phyloP scores from a whole-genome alignment of 768 basidiomycete genomes.

The Hygrocybe punicea region DNA sequence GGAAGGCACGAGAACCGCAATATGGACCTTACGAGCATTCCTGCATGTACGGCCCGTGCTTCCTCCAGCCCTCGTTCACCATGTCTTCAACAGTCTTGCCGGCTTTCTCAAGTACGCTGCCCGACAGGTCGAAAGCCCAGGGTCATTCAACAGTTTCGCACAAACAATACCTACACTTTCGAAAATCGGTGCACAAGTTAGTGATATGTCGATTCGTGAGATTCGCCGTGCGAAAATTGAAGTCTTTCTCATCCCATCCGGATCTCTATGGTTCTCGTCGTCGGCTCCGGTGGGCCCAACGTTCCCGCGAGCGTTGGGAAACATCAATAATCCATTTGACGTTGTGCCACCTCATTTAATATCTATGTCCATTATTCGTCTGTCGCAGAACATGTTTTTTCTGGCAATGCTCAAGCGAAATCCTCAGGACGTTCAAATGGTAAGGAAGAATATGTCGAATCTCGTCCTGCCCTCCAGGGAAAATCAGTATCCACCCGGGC shows the following conservation, averaged over 20 bases:
- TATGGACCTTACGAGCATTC: slow-evolving; percentile 52
- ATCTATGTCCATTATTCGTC: slow-evolving; percentile 59
- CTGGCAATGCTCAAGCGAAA: slow-evolving; percentile 60
- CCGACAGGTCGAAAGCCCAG: slow-evolving; percentile 40
- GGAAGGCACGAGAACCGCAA: slow-evolving; percentile 45
- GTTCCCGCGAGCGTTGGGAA: slow-evolving; percentile 52
- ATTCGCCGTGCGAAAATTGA: slow-evolving; percentile 73
- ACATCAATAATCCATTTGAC: slow-evolving; percentile 37
- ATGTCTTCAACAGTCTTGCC: slow-evolving; percentile 65
- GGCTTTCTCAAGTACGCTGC: slow-evolving; percentile 60
- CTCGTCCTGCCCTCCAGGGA: slow-evolving; percentile 54
- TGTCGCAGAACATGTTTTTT: slow-evolving; percentile 69
- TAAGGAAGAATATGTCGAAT: slow-evolving; percentile 63
- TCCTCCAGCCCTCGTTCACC: slow-evolving; percentile 63
- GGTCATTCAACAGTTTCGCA: slow-evolving; percentile 52
- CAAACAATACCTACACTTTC: slow-evolving; percentile 57
- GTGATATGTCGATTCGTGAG: slow-evolving; percentile 67
- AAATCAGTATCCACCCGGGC: slow-evolving; percentile 19
- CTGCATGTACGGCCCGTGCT: slow-evolving; percentile 54
- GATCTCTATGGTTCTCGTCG: slow-evolving; percentile 64
- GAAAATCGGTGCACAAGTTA: slow-evolving; percentile 59
- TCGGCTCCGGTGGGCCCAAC: slow-evolving; percentile 54
- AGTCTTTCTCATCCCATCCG: slow-evolving; percentile 62
- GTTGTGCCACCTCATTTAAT: slow-evolving; percentile 44
- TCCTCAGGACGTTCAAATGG: slow-evolving; percentile 61